Base-by-base conservation (phyloP, 2,329 filamentous ascomycete species). In the Shiraia sp. region DNA sequence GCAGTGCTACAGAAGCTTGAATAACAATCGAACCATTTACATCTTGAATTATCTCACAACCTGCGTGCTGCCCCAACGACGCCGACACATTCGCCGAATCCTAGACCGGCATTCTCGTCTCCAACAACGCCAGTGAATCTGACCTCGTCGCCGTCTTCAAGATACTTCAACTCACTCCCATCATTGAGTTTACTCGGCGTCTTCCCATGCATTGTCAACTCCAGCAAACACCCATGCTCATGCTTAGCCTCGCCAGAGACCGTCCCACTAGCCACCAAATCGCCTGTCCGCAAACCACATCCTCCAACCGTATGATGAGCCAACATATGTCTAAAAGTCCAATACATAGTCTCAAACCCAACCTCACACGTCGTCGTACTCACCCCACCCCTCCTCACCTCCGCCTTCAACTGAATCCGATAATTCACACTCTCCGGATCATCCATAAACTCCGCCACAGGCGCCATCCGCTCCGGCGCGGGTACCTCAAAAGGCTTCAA, bases 271-370 rank as follows among this genome's bases (percentile, higher is more conserved):
- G 70, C 73, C 3, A 75, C 56, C 31, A 75, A 46, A 55, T 75
- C 72, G 8, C 72, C 73, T 1, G 69, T 69, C 16, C 66, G 50
- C 40, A 75, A 61, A 1, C 63, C 68, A 45, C 70, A 74, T 3
- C 70, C 71, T n/a, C 68, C 68, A 12, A 69, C 63, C 0, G 71
- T 66, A 36, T 75, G 71, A 43, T 75, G 73, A 2, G 71, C 68
- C 10, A 75, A 51, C 55, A 73, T 71, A 36, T 75, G 72, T 33
- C 70, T 63, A n/a, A 73, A 71, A 10, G 72, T 74, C 72, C 72
- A 75, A 37, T 74, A 73, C 56, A 75, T 65, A 27, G 54, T 72
- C 53, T 54, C 64, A 55, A 55, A 74, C 32, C 51, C 58, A 25
- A 66, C 63, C 39, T 49, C 53, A 33, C 64, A 66, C 1, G 57